Conservation (phyloP, 192 early-diverging fungal species). For the Gaertneriomyces semiglobifer region DNA sequence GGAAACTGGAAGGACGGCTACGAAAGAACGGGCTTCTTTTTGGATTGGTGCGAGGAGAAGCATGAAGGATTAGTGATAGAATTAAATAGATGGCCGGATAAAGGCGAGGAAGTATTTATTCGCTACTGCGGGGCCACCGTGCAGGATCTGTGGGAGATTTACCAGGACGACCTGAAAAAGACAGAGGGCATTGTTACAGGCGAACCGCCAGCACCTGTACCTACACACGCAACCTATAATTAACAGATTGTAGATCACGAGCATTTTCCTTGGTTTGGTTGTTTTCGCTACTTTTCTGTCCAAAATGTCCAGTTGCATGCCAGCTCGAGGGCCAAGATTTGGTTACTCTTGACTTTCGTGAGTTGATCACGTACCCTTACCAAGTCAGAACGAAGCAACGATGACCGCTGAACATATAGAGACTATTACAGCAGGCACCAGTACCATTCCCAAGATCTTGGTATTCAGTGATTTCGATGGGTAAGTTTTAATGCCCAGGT, state of each 20-base stretch:
- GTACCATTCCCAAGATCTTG: constrained; percentile 20
- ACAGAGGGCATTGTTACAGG: not conserved
- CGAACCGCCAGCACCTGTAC: not conserved
- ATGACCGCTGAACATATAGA: no score
- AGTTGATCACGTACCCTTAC: no score
- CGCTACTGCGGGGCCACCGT: constrained; percentile 4
- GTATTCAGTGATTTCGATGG: constrained; percentile 50
- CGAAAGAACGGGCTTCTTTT: constrained; percentile 41
- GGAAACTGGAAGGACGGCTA: constrained; percentile 42
- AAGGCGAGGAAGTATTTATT: not conserved
- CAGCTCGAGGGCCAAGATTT: no score
- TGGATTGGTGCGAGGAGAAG: constrained; percentile 37
- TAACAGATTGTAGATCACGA: no score
- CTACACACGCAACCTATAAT: constrained; percentile 5
- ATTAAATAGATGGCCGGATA: constrained; percentile 3
- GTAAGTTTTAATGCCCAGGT: constrained; percentile 9
- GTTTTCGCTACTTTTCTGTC: no score
- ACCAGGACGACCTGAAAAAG: constrained; percentile 10
- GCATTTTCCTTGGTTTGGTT: no score
- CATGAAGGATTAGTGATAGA: not conserved
- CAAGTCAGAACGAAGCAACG: no score
- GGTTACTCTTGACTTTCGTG: no score
- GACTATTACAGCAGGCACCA: no score
- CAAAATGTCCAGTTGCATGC: no score
- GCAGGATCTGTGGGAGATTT: constrained; percentile 15